phyloP scores from a whole-genome alignment of 163 green algal genomes.

The Scenedesmus sp. region DNA sequence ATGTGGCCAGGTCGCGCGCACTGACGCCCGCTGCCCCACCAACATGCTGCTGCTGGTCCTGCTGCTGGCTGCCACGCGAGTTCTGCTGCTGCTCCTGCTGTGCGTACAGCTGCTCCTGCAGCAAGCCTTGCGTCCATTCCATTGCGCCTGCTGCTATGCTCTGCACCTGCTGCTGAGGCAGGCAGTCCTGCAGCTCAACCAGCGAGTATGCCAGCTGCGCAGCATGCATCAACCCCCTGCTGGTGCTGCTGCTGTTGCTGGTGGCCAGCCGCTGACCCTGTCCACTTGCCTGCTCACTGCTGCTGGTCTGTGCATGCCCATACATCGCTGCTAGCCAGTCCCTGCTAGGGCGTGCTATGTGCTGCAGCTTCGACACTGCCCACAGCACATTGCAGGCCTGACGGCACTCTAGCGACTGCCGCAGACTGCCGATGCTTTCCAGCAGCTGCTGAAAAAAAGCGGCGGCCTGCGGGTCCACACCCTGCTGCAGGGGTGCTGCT shows the following conservation, averaged over 20 bases:
- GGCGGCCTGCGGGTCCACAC: neutral
- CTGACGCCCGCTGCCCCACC: neutral
- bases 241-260: neutral
- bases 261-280: neutral
- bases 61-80: neutral
- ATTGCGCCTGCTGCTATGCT: neutral
- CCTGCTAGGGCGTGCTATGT: neutral
- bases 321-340: slow-evolving; percentile 12
- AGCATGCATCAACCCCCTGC: neutral
- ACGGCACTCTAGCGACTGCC: slow-evolving; percentile 15
- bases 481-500: slow-evolving; percentile 1
- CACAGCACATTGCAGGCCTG: slow-evolving; percentile 51
- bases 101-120: slow-evolving; percentile 11
- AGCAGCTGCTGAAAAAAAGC: slow-evolving; percentile 46
- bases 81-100: slow-evolving; percentile 25
- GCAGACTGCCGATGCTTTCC: neutral
- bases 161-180: neutral
- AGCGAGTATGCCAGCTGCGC: slow-evolving; percentile 32
- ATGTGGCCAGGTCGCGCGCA: slow-evolving; percentile 5
- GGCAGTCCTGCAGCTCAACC: neutral
- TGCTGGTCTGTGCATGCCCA: neutral
- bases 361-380: slow-evolving; percentile 9
- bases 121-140: neutral
- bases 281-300: neutral
- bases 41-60: slow-evolving; percentile 7